phyloP scores from a whole-genome alignment of 768 basidiomycete genomes.

The Kwoniella sp. region DNA sequence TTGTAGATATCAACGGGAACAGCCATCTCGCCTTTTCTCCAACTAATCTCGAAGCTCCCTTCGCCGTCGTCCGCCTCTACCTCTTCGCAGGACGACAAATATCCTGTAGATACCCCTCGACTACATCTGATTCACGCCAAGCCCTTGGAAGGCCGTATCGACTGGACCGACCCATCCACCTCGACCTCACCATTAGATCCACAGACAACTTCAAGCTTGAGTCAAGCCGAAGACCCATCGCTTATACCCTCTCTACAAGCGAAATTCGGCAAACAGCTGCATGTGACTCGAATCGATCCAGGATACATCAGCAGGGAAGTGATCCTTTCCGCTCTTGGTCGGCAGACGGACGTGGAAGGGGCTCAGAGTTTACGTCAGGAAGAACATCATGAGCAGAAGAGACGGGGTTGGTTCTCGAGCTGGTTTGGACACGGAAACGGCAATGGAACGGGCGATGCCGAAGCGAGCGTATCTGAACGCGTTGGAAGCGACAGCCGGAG shows the following conservation, averaged over 20 bases:
- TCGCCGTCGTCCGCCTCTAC: conserved; percentile 7
- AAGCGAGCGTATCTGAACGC: no score
- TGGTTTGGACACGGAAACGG: not conserved
- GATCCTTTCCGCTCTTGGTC: not conserved
- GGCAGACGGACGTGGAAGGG: not conserved
- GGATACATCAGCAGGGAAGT: conserved; percentile 13
- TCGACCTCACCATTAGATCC: not conserved
- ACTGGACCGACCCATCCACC: conserved; percentile 20
- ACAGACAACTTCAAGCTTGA: no score
- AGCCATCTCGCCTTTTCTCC: conserved; percentile 53
- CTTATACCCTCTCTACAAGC: conserved; percentile 30
- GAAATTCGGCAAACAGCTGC: conserved; percentile 21
- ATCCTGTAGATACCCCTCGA: conserved; percentile 10
- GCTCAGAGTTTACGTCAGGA: not conserved
- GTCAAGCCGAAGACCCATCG: not conserved
- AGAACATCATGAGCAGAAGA: not conserved
- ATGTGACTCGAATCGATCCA: conserved; percentile 22
- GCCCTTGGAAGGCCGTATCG: conserved; percentile 26
- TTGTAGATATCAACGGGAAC: conserved; percentile 53
- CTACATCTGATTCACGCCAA: conserved; percentile 44
- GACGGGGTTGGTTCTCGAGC: not conserved
- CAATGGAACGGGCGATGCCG: not conserved
- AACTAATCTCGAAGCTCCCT: conserved; percentile 49
- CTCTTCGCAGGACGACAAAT: no score
- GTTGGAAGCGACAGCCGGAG: no score